Base-by-base conservation (phyloP, 805 yeast genomes). In the Priceomyces fermenticarens region DNA sequence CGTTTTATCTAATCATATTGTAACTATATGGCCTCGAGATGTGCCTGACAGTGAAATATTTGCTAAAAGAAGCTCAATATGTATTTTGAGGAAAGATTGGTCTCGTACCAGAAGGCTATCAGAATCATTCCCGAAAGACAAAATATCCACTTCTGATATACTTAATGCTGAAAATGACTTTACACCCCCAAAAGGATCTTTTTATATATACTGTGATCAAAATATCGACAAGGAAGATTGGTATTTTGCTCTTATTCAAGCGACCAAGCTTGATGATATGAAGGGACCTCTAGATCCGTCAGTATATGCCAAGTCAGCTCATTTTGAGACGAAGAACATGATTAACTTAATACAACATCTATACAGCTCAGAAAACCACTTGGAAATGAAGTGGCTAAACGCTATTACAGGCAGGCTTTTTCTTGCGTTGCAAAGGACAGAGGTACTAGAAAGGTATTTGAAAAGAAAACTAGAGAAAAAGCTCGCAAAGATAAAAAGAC, bases 171-270 rank as follows among this genome's bases (percentile, higher is more conserved):
- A 39, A 4, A 50, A 49, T 23, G 39, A 48, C 6, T 46, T 62
- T 14, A 38, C 47, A 2, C 67, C 67, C 1, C 73, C 74, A 3
- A 60, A 60, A 27, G 72, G 72, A 3, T 60, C 74, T 3, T 65
- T 69, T 52, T 91, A 76, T 58, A 61, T 91, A 3, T 87, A 88
- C 59, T 77, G 83, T 33, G 95, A 88, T 50, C 74, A 80, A 36
- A 88, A 89, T 49, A 75, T 75, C 41, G 89, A 84, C 35, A 91
- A 91, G 54, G 99, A 93, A 60, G 96, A 91, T 58, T 83, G 97
- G 85, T 93, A 91, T 58, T 89, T 88, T 61, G 81, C 87, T 0
- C 67, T 93, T 40, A 71, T 91, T n/a, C 71, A 83, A 42, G 95
- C 95, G 1, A 77, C 91, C 0, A 85, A 83, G 44, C 64, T 62